Evolutionary conservation across 2,329 filamentous ascomycete genomes (phyloP), one percentile per base, ranked within the genome.

Genomic region (Colletotrichum lentis): DNA sequence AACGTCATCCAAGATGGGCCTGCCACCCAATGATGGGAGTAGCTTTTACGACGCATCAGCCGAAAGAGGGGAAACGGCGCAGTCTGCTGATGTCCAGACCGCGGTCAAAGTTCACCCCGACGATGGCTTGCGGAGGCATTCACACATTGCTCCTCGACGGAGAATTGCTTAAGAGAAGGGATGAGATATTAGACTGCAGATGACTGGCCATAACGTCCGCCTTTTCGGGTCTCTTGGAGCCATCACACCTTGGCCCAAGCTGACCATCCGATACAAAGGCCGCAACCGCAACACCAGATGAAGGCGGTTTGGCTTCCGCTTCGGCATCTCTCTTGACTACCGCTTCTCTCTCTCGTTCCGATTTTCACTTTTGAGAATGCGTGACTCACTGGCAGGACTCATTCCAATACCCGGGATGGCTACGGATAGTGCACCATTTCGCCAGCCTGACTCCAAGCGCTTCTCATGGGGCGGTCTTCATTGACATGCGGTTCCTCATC

Each of bases 51-150:
- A 43, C 47, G 62, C 61, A 68, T 68, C 49, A 55, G 35, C 46
- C 41, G 55, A 68, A 60, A 64, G 54, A 64, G 61, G 62, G 61
- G 55, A 18, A 65, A 50, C 47, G 12, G 27, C 47, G 39, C 22
- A 5, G 11, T 24, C 39, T 43, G 24, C n/a, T 5, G 14, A 18
- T 37, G 65, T 64, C 54, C 43, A 55, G 49, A 60, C 49, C 43
- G 14, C 2, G 12, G 49, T 20, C 65, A 46, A 50, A 54, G 46
- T 44, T 55, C 24, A 24, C 18, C 20, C 54, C n/a, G 16, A 55
- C 10, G 8, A n/a, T 43, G 43, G 18, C 31, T 12, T 14, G 41
- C 24, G 49, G 49, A 31, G 35, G 20, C 37, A 35, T 39, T 41
- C 41, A 22, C 22, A 53, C 18, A 14, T 22, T 22, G 20, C 60